A percentile compares a stretch with the other conserved stretches of the same genome.
Conservation (phyloP, 2,329 filamentous ascomycete genomes). For the Diaporthe eres region DNA sequence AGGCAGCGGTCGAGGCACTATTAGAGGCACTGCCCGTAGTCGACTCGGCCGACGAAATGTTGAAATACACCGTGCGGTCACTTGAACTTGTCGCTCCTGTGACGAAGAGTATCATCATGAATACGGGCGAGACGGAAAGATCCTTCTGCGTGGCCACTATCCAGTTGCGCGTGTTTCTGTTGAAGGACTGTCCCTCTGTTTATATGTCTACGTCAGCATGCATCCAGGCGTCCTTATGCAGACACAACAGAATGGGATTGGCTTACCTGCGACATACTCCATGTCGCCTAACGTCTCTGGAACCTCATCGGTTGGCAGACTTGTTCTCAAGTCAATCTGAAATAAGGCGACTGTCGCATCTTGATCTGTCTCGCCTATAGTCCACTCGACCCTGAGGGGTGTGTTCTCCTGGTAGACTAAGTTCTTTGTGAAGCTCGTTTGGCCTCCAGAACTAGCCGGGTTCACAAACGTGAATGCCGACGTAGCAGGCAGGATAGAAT, state of each 20-base stretch:
- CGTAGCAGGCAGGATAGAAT: neutral
- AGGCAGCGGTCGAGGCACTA: neutral
- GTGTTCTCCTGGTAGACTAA: neutral
- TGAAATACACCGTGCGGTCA: neutral
- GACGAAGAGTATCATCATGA: slow-evolving; percentile 9
- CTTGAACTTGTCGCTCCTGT: neutral
- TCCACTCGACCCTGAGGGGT: neutral
- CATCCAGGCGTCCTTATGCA: neutral
- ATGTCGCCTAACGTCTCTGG: neutral
- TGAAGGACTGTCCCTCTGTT: neutral
- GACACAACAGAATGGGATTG: neutral
- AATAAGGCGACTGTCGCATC: slow-evolving; percentile 1
- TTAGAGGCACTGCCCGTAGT: neutral
- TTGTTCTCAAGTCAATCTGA: neutral
- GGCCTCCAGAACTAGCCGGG: neutral
- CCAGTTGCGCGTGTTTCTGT: neutral
- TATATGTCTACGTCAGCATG: neutral
- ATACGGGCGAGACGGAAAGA: neutral
- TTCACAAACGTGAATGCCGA: neutral
- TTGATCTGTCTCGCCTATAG: neutral
- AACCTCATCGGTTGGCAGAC: neutral
- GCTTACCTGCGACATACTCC: neutral
- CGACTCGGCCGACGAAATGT: neutral
- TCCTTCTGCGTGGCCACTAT: neutral
- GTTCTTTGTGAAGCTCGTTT: neutral